Evolutionary conservation across 2,329 filamentous ascomycete genomes (phyloP).

Genomic region (Decorospora gaudefroyi): DNA sequence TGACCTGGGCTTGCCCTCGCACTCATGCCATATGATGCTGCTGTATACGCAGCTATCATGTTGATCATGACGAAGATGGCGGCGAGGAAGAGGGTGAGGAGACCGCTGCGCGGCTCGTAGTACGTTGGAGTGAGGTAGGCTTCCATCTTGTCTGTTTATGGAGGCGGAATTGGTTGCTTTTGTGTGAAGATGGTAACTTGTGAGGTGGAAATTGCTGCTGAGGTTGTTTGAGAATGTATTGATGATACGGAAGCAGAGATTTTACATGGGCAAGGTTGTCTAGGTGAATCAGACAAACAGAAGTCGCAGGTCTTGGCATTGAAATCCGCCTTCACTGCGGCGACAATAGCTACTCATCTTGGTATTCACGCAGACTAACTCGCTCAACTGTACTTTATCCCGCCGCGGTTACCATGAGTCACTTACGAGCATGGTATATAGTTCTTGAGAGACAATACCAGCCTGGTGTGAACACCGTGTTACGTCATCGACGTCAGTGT

Average conservation of each 20-base stretch:
- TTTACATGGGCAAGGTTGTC: too few species aligned
- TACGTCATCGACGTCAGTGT: too few species aligned
- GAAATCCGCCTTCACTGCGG: too few species aligned
- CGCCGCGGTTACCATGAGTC: too few species aligned
- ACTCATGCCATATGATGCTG: background rate
- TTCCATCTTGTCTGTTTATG: conserved; percentile 1
- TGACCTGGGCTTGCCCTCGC: conserved; percentile 1
- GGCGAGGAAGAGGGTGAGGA: background rate
- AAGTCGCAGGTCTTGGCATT: too few species aligned
- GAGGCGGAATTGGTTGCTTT: background rate
- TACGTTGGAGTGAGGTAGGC: background rate
- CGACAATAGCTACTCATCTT: too few species aligned
- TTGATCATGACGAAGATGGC: background rate
- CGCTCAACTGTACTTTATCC: too few species aligned
- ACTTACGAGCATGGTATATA: too few species aligned
- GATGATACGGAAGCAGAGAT: background rate
- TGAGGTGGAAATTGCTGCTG: background rate
- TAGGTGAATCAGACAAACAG: too few species aligned
- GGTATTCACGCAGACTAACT: too few species aligned
- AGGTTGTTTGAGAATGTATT: background rate
- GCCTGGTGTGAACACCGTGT: too few species aligned
- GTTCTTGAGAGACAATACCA: too few species aligned
- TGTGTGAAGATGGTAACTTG: background rate
- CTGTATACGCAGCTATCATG: background rate
- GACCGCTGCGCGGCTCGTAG: background rate